A percentile compares a stretch with the other conserved stretches of the same genome.
phyloP scores from a whole-genome alignment of 2,329 filamentous ascomycete species.

The Rhinocladiella mackenziei region DNA sequence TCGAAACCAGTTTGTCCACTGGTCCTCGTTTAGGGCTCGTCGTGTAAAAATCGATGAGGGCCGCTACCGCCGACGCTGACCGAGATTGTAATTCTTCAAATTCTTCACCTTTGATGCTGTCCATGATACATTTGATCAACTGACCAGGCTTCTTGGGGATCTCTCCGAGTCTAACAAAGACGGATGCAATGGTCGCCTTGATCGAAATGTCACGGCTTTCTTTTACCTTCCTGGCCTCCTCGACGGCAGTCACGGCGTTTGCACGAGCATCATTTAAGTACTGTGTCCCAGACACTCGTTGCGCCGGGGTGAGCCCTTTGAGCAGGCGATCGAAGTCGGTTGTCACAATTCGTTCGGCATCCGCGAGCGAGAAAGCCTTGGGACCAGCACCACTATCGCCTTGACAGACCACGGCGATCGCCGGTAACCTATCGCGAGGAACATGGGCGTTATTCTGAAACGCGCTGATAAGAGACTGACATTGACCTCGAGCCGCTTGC shows the following conservation, averaged over 20 bases:
- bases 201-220: constrained; percentile 79
- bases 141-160: constrained; percentile 90
- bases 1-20: constrained; percentile 92
- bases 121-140: constrained; percentile 96
- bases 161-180: constrained; percentile 78
- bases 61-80: constrained; percentile 78
- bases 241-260: constrained; percentile 66
- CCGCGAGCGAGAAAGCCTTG: constrained; percentile 80
- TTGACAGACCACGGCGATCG: constrained; percentile 85
- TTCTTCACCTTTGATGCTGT: constrained; percentile 93
- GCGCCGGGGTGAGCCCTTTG: constrained; percentile 81
- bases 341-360: constrained; percentile 80
- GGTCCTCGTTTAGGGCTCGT: constrained; percentile 73
- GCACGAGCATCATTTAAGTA: constrained; percentile 73
- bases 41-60: constrained; percentile 81
- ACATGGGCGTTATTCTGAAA: constrained; percentile 91
- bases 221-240: constrained; percentile 75
- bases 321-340: constrained; percentile 85
- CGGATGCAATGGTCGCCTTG: constrained; percentile 78
- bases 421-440: constrained; percentile 67
- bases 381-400: constrained; percentile 88
- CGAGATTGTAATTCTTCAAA: constrained; percentile 82
- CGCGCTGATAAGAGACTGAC: constrained; percentile 80
- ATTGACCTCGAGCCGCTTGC: constrained; percentile 85
- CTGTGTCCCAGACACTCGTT: constrained; percentile 77